Conservation (phyloP, 192 early-diverging fungal species). For the Coemansia sp. region DNA sequence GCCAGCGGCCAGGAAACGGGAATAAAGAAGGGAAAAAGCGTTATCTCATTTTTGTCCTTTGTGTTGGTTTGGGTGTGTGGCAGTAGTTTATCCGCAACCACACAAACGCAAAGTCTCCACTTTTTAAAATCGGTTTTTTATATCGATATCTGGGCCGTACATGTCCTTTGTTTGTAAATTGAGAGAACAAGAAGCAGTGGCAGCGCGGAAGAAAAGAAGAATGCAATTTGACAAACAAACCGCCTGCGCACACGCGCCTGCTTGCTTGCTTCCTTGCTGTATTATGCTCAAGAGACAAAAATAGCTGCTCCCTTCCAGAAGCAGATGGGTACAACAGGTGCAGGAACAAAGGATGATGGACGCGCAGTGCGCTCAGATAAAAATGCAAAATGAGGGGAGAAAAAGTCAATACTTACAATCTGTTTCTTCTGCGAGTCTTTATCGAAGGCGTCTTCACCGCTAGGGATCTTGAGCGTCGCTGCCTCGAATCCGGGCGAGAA, state of each 20-base stretch:
- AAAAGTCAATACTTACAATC: constrained; percentile 68
- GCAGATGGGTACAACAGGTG: not conserved
- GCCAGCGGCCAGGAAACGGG: too few species aligned
- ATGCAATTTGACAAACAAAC: not conserved
- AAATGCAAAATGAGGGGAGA: not conserved
- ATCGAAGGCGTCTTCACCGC: constrained; percentile 53
- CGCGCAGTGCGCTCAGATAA: constrained; percentile 10
- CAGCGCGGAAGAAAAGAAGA: not conserved
- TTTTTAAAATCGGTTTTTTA: too few species aligned
- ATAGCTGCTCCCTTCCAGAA: too few species aligned
- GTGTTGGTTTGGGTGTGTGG: too few species aligned
- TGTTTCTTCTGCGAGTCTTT: constrained; percentile 73
- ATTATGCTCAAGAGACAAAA: too few species aligned
- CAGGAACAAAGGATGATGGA: not conserved
- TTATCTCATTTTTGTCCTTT: too few species aligned
- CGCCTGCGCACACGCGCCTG: not conserved
- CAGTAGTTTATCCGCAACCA: too few species aligned
- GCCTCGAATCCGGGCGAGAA: constrained; percentile 98
- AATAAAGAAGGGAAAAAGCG: too few species aligned
- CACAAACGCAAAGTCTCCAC: too few species aligned
- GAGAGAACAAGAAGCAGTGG: not conserved
- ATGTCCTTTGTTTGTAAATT: too few species aligned
- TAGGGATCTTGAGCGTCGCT: constrained; percentile 89
- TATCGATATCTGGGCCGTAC: too few species aligned
- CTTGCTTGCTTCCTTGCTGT: too few species aligned